A percentile compares a stretch with the other conserved stretches of the same genome.
Evolutionary conservation across 1,284 basidiomycete genomes (phyloP).

Genomic region (Cryptococcus neoformans): DNA sequence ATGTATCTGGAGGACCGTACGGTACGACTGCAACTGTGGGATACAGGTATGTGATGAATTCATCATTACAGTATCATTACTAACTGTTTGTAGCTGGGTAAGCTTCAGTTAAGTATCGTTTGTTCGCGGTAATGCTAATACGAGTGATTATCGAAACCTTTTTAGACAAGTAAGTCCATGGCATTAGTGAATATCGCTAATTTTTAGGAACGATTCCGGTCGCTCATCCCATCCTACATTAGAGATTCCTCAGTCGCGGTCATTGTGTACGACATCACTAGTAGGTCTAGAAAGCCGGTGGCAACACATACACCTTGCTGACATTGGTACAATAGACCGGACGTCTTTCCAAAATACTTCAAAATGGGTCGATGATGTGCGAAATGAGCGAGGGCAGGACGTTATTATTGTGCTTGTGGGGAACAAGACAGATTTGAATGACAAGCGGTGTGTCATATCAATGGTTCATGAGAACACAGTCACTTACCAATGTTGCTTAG

Average conservation of each 20-base stretch:
- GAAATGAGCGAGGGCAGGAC: constrained; percentile 94
- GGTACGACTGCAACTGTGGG: constrained; percentile 96
- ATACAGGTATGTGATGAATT: constrained; percentile 68
- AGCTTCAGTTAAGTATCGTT: not conserved
- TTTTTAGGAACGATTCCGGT: constrained; percentile 88
- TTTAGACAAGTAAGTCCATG: constrained; percentile 32
- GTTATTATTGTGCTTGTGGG: constrained; percentile 99
- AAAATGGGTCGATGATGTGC: constrained; percentile 99
- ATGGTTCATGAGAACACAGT: not conserved
- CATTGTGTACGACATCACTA: constrained; percentile 98
- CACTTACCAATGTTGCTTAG: constrained; percentile 50
- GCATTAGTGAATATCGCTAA: constrained; percentile 5
- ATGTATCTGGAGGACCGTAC: constrained; percentile 99
- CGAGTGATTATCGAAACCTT: not conserved
- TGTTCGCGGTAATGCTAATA: not conserved
- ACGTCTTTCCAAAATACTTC: constrained; percentile 95
- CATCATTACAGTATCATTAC: not conserved
- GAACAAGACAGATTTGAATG: constrained; percentile 90
- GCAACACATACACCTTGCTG: not conserved
- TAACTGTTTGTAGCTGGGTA: not conserved
- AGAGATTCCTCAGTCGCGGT: constrained; percentile 98
- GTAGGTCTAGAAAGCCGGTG: constrained; percentile 56
- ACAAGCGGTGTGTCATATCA: constrained; percentile 29
- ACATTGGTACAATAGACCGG: constrained; percentile 61
- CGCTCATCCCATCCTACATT: constrained; percentile 98